Percentiles rank a stretch among this genome's conserved stretches.
Conservation (phyloP, 192 early-diverging fungal species). For the Mortierella hygrophila region DNA sequence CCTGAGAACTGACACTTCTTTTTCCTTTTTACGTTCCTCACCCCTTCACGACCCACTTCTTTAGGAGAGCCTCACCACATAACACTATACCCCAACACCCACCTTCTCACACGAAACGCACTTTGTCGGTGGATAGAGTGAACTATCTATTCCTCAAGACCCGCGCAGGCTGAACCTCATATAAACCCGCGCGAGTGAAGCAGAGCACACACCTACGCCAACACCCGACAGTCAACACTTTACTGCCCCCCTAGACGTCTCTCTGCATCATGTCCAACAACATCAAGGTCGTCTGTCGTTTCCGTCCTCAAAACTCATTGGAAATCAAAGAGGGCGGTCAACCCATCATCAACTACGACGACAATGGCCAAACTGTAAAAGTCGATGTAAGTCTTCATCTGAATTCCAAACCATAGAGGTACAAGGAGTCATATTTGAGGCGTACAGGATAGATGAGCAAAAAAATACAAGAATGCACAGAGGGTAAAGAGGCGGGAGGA, state of each 20-base stretch:
- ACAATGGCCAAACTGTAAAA: conserved; percentile 72
- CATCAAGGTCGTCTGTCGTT: conserved; percentile 98
- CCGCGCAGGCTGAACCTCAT: conserved; percentile 3
- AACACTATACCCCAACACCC: not conserved
- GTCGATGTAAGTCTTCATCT: conserved; percentile 55
- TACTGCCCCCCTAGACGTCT: not conserved
- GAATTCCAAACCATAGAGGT: not conserved
- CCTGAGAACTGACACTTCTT: conserved; percentile 4
- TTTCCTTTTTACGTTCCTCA: not conserved
- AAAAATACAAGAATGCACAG: not conserved
- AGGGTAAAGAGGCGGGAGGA: not conserved
- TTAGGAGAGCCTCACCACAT: not conserved
- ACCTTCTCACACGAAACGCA: not conserved
- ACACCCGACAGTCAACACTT: not conserved
- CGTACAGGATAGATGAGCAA: not conserved
- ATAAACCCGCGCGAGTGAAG: conserved; percentile 5
- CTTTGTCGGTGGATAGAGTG: not conserved
- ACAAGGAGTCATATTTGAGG: not conserved
- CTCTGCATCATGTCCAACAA: conserved; percentile 68
- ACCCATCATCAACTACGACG: conserved; percentile 84
- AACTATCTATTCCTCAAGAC: not conserved
- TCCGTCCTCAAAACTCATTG: conserved; percentile 93
- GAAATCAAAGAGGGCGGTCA: conserved; percentile 94
- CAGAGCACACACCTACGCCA: not conserved
- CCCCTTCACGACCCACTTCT: not conserved